Percentiles rank a stretch among this genome's conserved stretches.
Conservation (phyloP, 2,329 filamentous ascomycete genomes). For the Peltaster fructicola region DNA sequence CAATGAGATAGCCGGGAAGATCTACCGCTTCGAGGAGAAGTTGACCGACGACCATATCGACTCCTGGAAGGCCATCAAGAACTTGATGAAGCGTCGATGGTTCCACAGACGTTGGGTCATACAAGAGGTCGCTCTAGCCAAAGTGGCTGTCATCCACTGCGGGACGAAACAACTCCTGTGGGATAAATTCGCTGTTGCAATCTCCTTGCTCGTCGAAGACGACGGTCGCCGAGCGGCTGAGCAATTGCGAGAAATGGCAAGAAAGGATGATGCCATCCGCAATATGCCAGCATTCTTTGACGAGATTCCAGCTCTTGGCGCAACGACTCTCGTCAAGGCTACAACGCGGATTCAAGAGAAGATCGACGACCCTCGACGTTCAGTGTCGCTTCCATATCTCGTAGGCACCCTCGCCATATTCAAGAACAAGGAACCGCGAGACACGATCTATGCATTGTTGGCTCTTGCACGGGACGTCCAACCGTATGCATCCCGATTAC, state of each 20-base stretch:
- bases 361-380: background rate
- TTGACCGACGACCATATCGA: background rate
- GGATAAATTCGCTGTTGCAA: slow-evolving; percentile 1
- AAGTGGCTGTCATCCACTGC: background rate
- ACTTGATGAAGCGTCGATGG: background rate
- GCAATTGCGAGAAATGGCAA: background rate
- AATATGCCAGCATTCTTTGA: no score
- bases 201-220: background rate
- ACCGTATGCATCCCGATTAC: background rate
- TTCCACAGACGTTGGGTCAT: slow-evolving; percentile 1
- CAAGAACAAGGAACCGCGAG: background rate
- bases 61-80: background rate
- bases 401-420: background rate
- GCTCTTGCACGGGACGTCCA: background rate
- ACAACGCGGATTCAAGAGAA: background rate
- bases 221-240: background rate
- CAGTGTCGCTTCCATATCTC: background rate
- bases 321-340: background rate
- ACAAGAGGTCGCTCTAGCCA: background rate
- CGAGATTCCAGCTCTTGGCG: background rate
- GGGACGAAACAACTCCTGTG: background rate
- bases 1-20: no score
- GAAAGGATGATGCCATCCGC: background rate
- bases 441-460: background rate
- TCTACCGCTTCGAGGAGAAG: background rate